A percentile compares a stretch with the other conserved stretches of the same genome.
These are phyloP conservation scores for Vishniacozyma victoriae DNA, from an alignment of 768 basidiomycete species.

Conservation along the genomic window DNA sequence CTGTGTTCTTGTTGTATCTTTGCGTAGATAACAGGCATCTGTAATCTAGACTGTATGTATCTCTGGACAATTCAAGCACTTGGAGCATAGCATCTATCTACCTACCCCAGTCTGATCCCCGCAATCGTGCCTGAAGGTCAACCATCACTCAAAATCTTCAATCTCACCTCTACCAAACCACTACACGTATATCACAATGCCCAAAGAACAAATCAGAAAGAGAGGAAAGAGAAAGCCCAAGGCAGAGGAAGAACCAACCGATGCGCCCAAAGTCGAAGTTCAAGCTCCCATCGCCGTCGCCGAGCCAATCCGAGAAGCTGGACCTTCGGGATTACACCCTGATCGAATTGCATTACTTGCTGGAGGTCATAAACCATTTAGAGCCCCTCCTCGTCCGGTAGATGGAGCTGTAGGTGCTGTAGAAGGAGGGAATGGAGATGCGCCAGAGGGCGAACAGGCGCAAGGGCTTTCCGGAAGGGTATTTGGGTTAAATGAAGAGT, in stretches of 20 bases:
- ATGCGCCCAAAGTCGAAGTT: neutral
- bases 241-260: neutral
- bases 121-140: too few relatives aligned
- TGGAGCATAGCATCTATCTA: too few relatives aligned
- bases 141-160: too few relatives aligned
- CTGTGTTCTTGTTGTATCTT: too few relatives aligned
- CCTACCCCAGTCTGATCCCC: too few relatives aligned
- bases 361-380: too few relatives aligned
- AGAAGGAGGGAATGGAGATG: constrained; percentile 1
- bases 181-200: too few relatives aligned
- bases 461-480: constrained; percentile 23
- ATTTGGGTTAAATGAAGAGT: constrained; percentile 50
- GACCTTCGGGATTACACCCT: constrained; percentile 36
- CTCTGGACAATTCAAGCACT: too few relatives aligned
- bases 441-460: neutral
- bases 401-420: neutral
- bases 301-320: constrained; percentile 7
- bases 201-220: constrained; percentile 46
- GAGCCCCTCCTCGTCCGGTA: neutral
- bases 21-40: too few relatives aligned
- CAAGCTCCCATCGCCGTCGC: neutral
- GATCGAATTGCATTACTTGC: constrained; percentile 28
- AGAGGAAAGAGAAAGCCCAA: constrained; percentile 42
- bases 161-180: too few relatives aligned
- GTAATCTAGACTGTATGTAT: too few relatives aligned